Conservation (phyloP, 2,329 filamentous ascomycete species). For the Hymenoscyphus occultus region DNA sequence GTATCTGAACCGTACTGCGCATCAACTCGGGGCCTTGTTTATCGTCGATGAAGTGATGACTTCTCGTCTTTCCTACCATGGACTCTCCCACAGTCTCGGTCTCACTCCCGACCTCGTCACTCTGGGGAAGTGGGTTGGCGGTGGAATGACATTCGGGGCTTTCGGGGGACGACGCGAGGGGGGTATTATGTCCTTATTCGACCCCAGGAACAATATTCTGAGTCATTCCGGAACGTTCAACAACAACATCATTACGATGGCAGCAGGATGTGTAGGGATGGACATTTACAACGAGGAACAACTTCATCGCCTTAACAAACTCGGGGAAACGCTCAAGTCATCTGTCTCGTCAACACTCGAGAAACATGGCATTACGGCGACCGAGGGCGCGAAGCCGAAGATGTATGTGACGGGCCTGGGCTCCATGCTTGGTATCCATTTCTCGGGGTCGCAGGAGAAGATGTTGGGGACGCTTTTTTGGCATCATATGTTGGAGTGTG, state of each 20-base stretch:
- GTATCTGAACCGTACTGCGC: not conserved
- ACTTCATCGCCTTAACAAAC: not conserved
- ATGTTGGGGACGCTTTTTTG: not conserved
- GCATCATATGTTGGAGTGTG: not conserved
- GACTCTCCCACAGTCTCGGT: not conserved
- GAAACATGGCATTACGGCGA: not conserved
- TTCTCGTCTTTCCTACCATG: not conserved
- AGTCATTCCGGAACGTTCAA: not conserved
- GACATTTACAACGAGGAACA: not conserved
- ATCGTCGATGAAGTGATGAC: not conserved
- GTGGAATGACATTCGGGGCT: not conserved
- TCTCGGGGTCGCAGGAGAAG: not conserved
- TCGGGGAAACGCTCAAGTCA: not conserved
- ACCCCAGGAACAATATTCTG: not conserved
- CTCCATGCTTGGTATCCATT: not conserved
- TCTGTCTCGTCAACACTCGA: not conserved
- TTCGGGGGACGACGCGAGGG: not conserved
- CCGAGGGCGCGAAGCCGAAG: not conserved
- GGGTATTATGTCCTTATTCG: not conserved
- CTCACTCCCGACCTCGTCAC: not conserved
- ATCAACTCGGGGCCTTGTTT: not conserved
- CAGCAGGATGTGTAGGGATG: not conserved
- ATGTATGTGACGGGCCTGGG: not conserved
- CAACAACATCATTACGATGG: not conserved
- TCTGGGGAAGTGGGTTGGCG: not conserved